Base-by-base conservation (phyloP, 2,329 filamentous ascomycete species). In the Rutstroemia sp. region DNA sequence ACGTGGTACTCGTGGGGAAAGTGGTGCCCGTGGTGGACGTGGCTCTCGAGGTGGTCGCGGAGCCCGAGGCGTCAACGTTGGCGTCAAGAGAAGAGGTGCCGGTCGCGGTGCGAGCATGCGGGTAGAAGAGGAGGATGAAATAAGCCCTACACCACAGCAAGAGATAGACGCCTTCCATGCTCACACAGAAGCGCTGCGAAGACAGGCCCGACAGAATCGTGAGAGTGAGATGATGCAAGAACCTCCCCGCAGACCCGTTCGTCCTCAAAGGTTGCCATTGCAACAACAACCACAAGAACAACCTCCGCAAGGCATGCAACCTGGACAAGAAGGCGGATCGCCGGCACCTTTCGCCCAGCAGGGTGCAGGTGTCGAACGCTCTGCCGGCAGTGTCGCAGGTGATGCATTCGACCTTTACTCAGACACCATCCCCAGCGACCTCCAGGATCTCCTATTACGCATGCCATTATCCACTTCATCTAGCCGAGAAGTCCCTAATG, bases 271-370 rank as follows among this genome's bases (percentile, higher is more conserved):
- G 60, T 78, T 84, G 73, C 76, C 76, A 49, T 75, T 73, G 17
- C 60, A 63, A n/a, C 67, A 67, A 47, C 64, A 63, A 44, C 57
- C 55, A 17, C 19, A 19, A 19, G 19, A 19, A 19, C 19, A 19
- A 19, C 19, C 19, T 19, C 60, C 59, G 34, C 60, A 58, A 46
- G 48, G 47, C n/a, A 58, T 61, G 50, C 62, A 63, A 60, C 73
- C 75, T 59, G 77, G 84, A 60, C 77, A 77, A 82, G 59, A 89
- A 80, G 71, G 86, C 84, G 51, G 76, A 76, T 76, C 77, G 57
- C 69, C 73, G 54, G 76, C 76, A 61, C 71, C 73, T 49, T 78
- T 78, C 68, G 75, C 76, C 60, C 75, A 76, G 46, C 69, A 70
- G 61, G 67, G 64, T 46, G 53, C 53, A 27, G 67, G 64, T n/a